These are phyloP conservation scores for Aureobasidium melanogenum DNA, from an alignment of 2,329 filamentous ascomycete genomes.

Conservation along the genomic window DNA sequence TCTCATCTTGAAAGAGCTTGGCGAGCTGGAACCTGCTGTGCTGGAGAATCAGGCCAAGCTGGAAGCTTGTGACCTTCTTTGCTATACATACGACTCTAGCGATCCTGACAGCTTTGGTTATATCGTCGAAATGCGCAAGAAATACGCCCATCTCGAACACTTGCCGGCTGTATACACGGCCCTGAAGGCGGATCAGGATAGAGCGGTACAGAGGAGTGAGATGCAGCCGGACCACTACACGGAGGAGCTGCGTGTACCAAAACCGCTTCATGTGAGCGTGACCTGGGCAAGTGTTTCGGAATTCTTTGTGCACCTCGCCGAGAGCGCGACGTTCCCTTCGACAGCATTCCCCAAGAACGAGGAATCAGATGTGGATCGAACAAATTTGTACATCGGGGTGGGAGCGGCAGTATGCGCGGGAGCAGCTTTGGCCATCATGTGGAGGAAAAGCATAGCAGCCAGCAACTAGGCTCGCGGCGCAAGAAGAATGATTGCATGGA, in stretches of 20 bases:
- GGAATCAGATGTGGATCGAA: constrained; percentile 74
- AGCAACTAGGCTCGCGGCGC: not conserved
- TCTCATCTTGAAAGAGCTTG: constrained; percentile 88
- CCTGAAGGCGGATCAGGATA: constrained; percentile 90
- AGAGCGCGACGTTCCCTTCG: constrained; percentile 82
- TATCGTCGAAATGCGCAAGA: constrained; percentile 70
- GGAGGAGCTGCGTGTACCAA: constrained; percentile 72
- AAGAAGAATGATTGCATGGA: not conserved
- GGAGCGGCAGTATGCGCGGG: constrained; percentile 58
- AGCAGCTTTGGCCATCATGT: constrained; percentile 51
- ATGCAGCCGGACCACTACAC: constrained; percentile 90
- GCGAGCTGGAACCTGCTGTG: constrained; percentile 89
- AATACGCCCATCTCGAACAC: constrained; percentile 76
- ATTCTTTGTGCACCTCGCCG: constrained; percentile 82
- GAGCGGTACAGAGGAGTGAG: constrained; percentile 90
- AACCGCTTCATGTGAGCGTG: constrained; percentile 87
- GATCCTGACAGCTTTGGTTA: constrained; percentile 94
- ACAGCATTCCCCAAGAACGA: constrained; percentile 83
- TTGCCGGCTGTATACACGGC: constrained; percentile 87
- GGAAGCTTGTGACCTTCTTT: constrained; percentile 86
- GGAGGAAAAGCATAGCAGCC: constrained; percentile 33
- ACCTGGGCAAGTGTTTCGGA: constrained; percentile 92
- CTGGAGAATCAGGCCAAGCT: constrained; percentile 85
- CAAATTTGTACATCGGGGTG: constrained; percentile 75
- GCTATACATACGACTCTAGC: constrained; percentile 93